phyloP scores from a whole-genome alignment of 1,139 yeast genomes.

The Geotrichum macrosporum region DNA sequence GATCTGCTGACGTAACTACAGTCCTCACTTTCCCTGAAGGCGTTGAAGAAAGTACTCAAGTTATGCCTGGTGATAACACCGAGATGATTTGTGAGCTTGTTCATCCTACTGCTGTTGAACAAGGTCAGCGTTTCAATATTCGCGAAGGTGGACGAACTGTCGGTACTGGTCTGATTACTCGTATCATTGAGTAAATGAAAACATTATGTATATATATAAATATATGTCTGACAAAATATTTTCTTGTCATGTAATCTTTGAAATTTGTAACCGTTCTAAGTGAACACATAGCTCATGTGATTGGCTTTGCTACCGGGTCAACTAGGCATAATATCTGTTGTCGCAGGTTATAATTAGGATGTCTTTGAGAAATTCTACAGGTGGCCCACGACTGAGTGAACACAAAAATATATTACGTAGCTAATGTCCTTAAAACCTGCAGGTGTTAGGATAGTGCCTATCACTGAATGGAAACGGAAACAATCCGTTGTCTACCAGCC shows the following conservation, averaged over 20 bases:
- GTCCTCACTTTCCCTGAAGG: constrained; percentile 88
- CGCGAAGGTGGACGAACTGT: constrained; percentile 99
- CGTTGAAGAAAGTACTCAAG: constrained; percentile 79
- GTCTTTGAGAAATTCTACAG: too few species aligned
- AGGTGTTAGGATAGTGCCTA: constrained; percentile 67
- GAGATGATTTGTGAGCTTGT: constrained; percentile 93
- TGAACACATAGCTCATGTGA: too few species aligned
- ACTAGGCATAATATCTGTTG: too few species aligned
- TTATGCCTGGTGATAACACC: constrained; percentile 97
- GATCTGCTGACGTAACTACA: constrained; percentile 95
- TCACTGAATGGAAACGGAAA: constrained; percentile 75
- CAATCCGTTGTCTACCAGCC: constrained; percentile 52
- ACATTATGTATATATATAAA: constrained; percentile 8
- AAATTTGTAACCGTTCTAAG: too few species aligned
- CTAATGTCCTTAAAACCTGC: constrained; percentile 46
- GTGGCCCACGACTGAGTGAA: too few species aligned
- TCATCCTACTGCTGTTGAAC: constrained; percentile 90
- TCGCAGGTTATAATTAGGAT: too few species aligned
- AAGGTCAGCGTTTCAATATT: constrained; percentile 96
- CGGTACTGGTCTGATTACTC: constrained; percentile 96
- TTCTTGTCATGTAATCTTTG: too few species aligned
- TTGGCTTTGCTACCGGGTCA: too few species aligned
- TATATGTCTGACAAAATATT: too few species aligned
- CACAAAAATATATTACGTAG: too few species aligned
- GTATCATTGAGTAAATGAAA: constrained; percentile 73